phyloP scores from a whole-genome alignment of 345 rosid species.

The Theobroma cacao region DNA sequence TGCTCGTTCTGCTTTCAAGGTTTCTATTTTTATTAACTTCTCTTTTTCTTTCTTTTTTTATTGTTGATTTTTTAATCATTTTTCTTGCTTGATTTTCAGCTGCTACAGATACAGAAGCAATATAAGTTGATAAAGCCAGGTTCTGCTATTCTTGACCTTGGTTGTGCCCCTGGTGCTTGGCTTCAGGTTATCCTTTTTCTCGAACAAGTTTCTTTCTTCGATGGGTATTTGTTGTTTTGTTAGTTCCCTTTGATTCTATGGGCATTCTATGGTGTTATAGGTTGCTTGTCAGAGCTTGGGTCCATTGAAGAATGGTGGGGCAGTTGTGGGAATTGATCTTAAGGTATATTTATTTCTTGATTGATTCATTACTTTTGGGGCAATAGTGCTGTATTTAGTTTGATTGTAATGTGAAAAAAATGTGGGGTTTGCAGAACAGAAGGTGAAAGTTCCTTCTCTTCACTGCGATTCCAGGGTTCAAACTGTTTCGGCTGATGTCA shows the following conservation, averaged over 20 bases:
- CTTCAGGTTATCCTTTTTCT: constrained; percentile 59
- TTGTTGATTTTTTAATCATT: neutral
- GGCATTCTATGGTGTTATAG: constrained; percentile 32
- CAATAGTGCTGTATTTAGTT: neutral
- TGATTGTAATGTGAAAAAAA: constrained; percentile 19
- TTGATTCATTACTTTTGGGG: neutral
- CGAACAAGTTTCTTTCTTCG: neutral
- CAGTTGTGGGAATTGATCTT: constrained; percentile 82
- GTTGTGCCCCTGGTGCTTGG: constrained; percentile 99
- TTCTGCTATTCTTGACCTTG: constrained; percentile 89
- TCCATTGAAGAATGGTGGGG: constrained; percentile 70
- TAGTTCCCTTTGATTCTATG: neutral
- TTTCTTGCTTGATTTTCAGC: constrained; percentile 37
- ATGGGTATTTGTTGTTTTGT: neutral
- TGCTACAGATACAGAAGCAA: constrained; percentile 89
- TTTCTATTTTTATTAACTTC: neutral
- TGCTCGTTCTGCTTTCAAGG: constrained; percentile 99
- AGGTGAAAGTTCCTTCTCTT: constrained; percentile 83
- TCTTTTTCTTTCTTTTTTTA: neutral
- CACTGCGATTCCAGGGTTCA: constrained; percentile 81
- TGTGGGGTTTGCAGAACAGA: constrained; percentile 69
- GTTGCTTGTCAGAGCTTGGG: constrained; percentile 97
- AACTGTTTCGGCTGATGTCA: constrained; percentile 74
- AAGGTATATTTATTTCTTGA: constrained; percentile 49
- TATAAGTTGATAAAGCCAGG: constrained; percentile 77